Percentiles rank a stretch among this genome's conserved stretches.
phyloP scores from a whole-genome alignment of 441 rosid species.

The Croton setiger region DNA sequence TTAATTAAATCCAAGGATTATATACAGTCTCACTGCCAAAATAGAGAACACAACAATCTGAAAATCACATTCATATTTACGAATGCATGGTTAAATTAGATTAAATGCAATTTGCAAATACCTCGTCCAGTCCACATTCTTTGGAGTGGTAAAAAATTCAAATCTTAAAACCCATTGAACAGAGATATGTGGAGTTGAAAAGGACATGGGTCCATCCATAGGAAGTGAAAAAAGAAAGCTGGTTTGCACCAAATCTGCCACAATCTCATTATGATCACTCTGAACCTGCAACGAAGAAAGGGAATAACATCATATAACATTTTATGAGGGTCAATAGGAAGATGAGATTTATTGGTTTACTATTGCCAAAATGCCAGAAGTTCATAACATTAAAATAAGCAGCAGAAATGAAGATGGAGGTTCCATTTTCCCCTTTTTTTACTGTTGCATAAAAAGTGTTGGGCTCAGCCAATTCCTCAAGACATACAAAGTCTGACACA shows the following conservation, averaged over 20 bases:
- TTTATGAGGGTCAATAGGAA: neutral
- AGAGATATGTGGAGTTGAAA: constrained; percentile 73
- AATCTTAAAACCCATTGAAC: constrained; percentile 91
- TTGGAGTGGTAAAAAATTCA: constrained; percentile 88
- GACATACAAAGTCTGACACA: neutral
- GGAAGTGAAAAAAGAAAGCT: constrained; percentile 95
- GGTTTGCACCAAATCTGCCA: constrained; percentile 90
- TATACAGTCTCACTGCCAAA: neutral
- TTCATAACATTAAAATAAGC: constrained; percentile 1
- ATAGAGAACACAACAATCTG: neutral
- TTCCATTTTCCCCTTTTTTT: neutral
- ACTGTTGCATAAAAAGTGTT: neutral
- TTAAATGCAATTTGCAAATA: constrained; percentile 26
- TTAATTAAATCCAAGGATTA: neutral
- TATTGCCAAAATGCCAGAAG: constrained; percentile 6
- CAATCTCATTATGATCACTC: constrained; percentile 93
- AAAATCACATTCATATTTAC: neutral
- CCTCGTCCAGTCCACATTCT: constrained; percentile 80
- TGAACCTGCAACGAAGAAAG: constrained; percentile 54
- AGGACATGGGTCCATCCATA: constrained; percentile 95
- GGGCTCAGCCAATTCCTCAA: neutral
- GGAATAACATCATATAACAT: neutral
- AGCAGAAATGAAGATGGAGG: neutral
- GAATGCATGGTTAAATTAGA: neutral
- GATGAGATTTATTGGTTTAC: constrained; percentile 8